These are phyloP conservation scores for Botryosphaeria agaves DNA, from an alignment of 2,329 filamentous ascomycete genomes.

Conservation along the genomic window DNA sequence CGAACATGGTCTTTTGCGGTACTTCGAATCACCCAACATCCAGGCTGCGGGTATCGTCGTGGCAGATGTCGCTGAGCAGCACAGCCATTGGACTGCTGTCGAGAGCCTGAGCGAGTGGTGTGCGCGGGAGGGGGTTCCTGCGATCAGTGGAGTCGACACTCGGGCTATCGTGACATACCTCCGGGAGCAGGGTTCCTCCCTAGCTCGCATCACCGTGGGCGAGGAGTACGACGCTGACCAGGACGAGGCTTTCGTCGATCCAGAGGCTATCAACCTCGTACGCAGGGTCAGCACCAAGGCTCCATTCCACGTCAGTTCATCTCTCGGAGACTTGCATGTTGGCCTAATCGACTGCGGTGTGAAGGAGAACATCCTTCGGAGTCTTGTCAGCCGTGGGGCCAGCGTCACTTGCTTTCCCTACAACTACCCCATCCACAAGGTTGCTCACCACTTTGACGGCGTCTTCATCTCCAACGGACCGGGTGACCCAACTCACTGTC, in stretches of 20 bases:
- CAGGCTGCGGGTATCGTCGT: conserved; percentile 94
- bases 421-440: conserved; percentile 96
- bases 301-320: conserved; percentile 84
- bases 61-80: conserved; percentile 79
- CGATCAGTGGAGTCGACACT: conserved; percentile 92
- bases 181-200: conserved; percentile 89
- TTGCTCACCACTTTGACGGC: conserved; percentile 92
- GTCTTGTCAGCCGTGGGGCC: conserved; percentile 77
- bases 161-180: conserved; percentile 91
- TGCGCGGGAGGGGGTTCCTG: conserved; percentile 84
- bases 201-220: conserved; percentile 85
- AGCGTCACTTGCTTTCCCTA: conserved; percentile 91
- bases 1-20: conserved; percentile 78
- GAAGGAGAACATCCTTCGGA: conserved; percentile 98
- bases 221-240: conserved; percentile 98
- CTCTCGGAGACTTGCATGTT: conserved; percentile 70
- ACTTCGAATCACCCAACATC: conserved; percentile 96
- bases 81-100: conserved; percentile 98
- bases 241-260: conserved; percentile 90
- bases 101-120: conserved; percentile 91
- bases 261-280: conserved; percentile 91
- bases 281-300: conserved; percentile 95
- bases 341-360: conserved; percentile 96
- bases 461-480: conserved; percentile 99
- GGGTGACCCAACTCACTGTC: conserved; percentile 93